These are phyloP conservation scores for Dictyostelium intermedium DNA, from an alignment of 78 protist species.

Conservation along the genomic window DNA sequence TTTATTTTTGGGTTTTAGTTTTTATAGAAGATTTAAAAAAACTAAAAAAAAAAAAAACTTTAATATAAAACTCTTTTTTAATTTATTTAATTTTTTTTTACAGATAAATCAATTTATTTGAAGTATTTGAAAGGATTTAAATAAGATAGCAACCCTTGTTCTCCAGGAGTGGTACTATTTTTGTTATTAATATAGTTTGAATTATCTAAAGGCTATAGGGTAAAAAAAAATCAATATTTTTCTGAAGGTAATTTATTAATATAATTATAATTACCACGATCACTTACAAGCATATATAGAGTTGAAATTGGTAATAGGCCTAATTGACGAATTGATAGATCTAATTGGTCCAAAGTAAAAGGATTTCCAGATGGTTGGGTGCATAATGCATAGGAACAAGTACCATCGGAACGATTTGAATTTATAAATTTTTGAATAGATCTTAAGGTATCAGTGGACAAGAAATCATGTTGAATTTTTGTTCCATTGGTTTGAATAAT, in stretches of 20 bases:
- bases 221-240: neutral
- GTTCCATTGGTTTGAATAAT: slow-evolving; percentile 24
- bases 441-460: neutral
- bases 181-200: neutral
- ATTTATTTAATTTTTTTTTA: too few relatives aligned
- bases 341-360: neutral
- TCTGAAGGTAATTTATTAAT: neutral
- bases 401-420: slow-evolving; percentile 14
- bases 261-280: neutral
- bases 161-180: neutral
- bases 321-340: neutral
- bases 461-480: neutral
- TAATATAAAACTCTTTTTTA: too few relatives aligned
- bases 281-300: neutral
- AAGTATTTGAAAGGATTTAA: slow-evolving; percentile 23
- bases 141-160: neutral
- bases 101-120: slow-evolving; percentile 2
- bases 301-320: neutral
- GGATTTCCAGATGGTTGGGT: neutral
- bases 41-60: too few relatives aligned
- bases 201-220: neutral
- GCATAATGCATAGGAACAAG: neutral
- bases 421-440: slow-evolving; percentile 3
- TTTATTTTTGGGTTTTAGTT: too few relatives aligned
- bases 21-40: too few relatives aligned